These are phyloP conservation scores for Ganoderma resinaceum DNA, from an alignment of 1,284 basidiomycete genomes.

Conservation along the genomic window DNA sequence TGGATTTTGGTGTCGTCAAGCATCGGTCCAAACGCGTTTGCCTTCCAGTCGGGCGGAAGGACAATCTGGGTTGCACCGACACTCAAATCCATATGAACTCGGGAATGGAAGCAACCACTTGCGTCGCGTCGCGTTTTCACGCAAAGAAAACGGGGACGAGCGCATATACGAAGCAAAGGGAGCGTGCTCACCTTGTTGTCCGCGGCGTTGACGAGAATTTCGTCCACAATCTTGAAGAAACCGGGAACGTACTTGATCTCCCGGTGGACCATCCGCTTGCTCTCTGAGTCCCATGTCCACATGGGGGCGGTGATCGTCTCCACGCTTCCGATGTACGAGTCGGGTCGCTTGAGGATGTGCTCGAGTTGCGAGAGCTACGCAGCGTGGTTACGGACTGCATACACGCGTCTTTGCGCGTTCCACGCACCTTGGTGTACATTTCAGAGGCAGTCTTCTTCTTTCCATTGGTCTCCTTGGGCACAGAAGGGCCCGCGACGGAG, in stretches of 20 bases:
- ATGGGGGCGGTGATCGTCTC: slow-evolving; percentile 86
- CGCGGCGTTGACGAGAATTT: slow-evolving; percentile 99
- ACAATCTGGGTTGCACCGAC: neutral
- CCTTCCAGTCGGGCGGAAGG: no score
- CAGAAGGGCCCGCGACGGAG: slow-evolving; percentile 41
- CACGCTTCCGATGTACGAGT: slow-evolving; percentile 97
- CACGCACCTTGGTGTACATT: slow-evolving; percentile 87
- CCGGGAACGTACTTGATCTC: slow-evolving; percentile 96
- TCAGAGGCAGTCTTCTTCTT: slow-evolving; percentile 92
- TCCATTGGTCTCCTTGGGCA: slow-evolving; percentile 39
- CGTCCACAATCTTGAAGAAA: slow-evolving; percentile 99
- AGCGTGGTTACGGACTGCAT: slow-evolving; percentile 11
- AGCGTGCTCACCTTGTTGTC: slow-evolving; percentile 89
- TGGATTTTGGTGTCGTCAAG: no score
- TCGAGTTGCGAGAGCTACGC: slow-evolving; percentile 92
- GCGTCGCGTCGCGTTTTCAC: neutral
- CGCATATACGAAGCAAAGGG: neutral
- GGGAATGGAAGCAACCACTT: neutral
- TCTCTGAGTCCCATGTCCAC: slow-evolving; percentile 88
- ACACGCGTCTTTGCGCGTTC: slow-evolving; percentile 7
- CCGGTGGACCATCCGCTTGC: slow-evolving; percentile 81
- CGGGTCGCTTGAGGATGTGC: slow-evolving; percentile 95
- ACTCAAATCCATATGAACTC: neutral
- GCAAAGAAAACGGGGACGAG: neutral
- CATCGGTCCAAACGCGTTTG: no score